Conservation (phyloP, 768 basidiomycete genomes). For the Macrolepiota fuliginosa region DNA sequence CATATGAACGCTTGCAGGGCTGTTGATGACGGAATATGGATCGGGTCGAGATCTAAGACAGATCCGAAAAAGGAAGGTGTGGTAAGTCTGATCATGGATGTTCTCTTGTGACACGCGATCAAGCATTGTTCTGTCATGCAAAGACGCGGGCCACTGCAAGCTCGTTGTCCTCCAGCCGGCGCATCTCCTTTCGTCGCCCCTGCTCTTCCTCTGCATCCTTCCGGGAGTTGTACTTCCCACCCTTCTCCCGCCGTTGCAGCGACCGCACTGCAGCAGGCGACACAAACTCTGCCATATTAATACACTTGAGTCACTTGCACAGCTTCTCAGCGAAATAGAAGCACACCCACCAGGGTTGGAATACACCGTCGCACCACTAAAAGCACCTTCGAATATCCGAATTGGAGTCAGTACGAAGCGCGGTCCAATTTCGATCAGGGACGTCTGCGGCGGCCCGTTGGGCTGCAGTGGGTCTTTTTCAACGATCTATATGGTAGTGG, state of each 20-base stretch:
- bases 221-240: constrained; percentile 76
- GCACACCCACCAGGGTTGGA: constrained; percentile 83
- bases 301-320: not conserved
- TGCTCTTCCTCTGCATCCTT: constrained; percentile 77
- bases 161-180: constrained; percentile 69
- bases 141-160: constrained; percentile 90
- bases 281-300: constrained; percentile 70
- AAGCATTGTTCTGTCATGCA: constrained; percentile 44
- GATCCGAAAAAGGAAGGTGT: not conserved
- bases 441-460: constrained; percentile 78
- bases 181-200: constrained; percentile 57
- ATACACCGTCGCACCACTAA: constrained; percentile 91
- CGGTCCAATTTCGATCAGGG: constrained; percentile 96
- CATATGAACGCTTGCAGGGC: not conserved
- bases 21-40: not conserved
- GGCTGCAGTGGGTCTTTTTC: constrained; percentile 93
- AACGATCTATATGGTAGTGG: constrained; percentile 58
- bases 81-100: constrained; percentile 1
- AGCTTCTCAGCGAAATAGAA: not conserved
- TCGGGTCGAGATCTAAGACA: not conserved
- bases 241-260: constrained; percentile 65
- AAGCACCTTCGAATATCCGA: constrained; percentile 97
- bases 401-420: constrained; percentile 97
- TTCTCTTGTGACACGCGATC: constrained; percentile 8
- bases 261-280: constrained; percentile 83